phyloP scores from a whole-genome alignment of 148 eudicot genomes.

The Camellia sinensis region DNA sequence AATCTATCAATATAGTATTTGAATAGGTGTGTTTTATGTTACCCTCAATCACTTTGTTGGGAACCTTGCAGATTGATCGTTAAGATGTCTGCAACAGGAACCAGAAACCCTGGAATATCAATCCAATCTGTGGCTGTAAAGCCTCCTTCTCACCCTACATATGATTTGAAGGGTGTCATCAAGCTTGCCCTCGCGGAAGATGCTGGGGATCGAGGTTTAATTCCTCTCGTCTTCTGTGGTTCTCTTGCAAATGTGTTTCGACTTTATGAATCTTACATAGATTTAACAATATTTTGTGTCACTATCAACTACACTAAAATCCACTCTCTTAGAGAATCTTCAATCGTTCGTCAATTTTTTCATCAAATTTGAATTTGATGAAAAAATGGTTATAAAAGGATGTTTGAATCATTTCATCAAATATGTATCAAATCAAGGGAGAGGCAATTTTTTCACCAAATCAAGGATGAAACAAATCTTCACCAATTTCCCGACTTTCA shows the following conservation, averaged over 20 bases:
- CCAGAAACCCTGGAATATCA: conserved; percentile 20
- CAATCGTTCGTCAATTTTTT: too few species aligned
- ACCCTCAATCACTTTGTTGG: not conserved
- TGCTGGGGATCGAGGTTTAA: conserved; percentile 70
- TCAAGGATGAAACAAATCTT: too few species aligned
- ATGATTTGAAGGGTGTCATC: conserved; percentile 83
- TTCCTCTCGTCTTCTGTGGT: not conserved
- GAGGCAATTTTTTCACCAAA: too few species aligned
- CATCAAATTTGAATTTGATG: too few species aligned
- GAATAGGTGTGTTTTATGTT: not conserved
- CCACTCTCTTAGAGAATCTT: not conserved
- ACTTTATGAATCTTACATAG: not conserved
- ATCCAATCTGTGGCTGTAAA: conserved; percentile 27
- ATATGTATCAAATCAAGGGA: too few species aligned
- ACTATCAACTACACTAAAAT: not conserved
- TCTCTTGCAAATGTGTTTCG: not conserved
- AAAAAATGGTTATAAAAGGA: too few species aligned
- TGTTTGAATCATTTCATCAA: too few species aligned
- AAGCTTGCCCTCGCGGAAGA: conserved; percentile 91
- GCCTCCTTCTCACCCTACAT: conserved; percentile 88
- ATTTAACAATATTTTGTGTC: not conserved
- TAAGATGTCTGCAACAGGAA: conserved; percentile 33
- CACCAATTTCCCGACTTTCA: too few species aligned
- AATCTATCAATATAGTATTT: not conserved
- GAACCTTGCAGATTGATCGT: conserved; percentile 26